Evolutionary conservation across 768 basidiomycete species (phyloP), one percentile per base, ranked within the genome.

Genomic region (Pilatotrama ljubarskyi): DNA sequence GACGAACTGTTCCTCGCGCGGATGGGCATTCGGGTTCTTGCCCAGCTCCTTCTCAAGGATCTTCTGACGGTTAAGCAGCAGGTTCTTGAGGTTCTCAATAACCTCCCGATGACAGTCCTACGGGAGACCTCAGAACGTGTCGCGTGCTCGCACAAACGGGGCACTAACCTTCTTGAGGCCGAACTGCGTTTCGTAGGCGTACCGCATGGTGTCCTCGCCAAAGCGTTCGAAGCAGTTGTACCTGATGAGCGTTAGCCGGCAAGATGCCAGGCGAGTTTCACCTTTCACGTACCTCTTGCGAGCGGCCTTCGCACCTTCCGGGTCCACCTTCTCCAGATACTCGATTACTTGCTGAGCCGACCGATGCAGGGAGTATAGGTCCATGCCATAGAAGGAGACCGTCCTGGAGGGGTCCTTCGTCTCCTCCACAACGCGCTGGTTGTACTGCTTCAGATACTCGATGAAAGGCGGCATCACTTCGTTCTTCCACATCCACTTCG

Each of bases 401-500:
- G 62, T 65, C 4, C 57, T 29, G 9, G 57, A 65, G 17, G 40
- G 48, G 37, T 68, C 65, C 8, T 51, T 49, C 1, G 58, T 64
- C 40, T 61, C 38, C 18, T 58, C 24, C 37, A 66, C 40, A 26
- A 67, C 43, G 5, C 42, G 18, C 7, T 62, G 61, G 50, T 72
- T 70, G 61, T 67, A 49, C 2, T 62, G 51, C 20, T 60, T 65
- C 37, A 72, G 64, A 35, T 58, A 68, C 15, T 65, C 64, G 32
- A 72, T 59, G 58, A 72, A 69, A 3, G 62, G 46, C 2, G 64
- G 69, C 66, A 68, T 69, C 46, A 69, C 66, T 42, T 67, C 63
- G 54, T 72, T 73, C 53, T 69, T 69, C 70, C 71, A 72, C 69
- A 72, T 71, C 70, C 70, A 73, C 18, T 66, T 70, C 18, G 70